phyloP scores from a whole-genome alignment of 2,329 filamentous ascomycete genomes.

The Mollisia scopiformis region DNA sequence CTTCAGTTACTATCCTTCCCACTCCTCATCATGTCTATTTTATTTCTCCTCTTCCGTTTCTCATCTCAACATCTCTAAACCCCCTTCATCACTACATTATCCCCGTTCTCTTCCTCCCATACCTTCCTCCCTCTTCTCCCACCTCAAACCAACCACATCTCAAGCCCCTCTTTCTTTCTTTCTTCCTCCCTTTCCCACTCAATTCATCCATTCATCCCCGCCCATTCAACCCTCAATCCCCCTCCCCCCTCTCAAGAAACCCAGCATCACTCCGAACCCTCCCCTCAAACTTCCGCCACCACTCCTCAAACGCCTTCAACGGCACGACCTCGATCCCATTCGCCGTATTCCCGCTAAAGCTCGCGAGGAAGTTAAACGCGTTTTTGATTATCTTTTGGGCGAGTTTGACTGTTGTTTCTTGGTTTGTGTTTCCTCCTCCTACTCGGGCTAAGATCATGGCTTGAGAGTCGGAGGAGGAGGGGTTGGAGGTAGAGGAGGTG shows the following conservation, averaged over 20 bases:
- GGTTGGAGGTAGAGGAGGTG: constrained; percentile 26
- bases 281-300: constrained; percentile 97
- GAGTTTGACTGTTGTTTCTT: constrained; percentile 77
- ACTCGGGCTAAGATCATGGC: constrained; percentile 20
- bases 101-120: background rate
- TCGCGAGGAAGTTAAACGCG: constrained; percentile 93
- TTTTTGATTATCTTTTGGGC: constrained; percentile 95
- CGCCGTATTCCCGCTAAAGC: constrained; percentile 72
- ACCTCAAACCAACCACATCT: background rate
- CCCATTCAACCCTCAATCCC: constrained; percentile 19
- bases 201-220: no score
- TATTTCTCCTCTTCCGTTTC: background rate
- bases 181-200: background rate
- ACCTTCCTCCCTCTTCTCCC: background rate
- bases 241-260: constrained; percentile 72
- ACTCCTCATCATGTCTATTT: background rate
- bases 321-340: constrained; percentile 84
- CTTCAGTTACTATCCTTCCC: background rate
- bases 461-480: constrained; percentile 1
- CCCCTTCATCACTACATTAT: background rate
- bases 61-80: background rate
- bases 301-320: constrained; percentile 93
- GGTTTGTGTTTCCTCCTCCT: constrained; percentile 4
- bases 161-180: background rate
- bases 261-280: constrained; percentile 82